Evolutionary conservation across 2,329 filamentous ascomycete species (phyloP).

Genomic region (Gnomoniopsis sp.): DNA sequence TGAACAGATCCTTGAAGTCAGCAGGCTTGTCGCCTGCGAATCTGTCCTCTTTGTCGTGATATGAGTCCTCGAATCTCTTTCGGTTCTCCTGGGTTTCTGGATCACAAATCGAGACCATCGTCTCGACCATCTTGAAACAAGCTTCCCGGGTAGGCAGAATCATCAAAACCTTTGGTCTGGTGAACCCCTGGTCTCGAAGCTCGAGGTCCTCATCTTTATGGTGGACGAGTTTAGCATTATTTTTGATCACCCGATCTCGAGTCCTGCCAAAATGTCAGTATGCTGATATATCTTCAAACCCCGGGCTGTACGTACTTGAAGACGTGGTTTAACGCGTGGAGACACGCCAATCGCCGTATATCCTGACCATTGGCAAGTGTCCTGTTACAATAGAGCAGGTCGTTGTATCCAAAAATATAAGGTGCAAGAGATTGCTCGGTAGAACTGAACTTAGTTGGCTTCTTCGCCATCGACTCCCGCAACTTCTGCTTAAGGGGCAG

Average conservation of each 20-base stretch:
- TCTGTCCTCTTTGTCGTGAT: conserved; percentile 64
- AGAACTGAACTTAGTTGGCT: conserved; percentile 55
- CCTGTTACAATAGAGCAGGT: conserved; percentile 73
- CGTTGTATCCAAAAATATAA: conserved; percentile 76
- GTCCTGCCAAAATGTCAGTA: conserved; percentile 47
- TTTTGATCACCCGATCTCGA: conserved; percentile 86
- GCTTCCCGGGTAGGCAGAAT: conserved; percentile 85
- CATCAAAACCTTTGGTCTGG: conserved; percentile 87
- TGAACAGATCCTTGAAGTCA: conserved; percentile 86
- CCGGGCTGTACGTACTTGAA: conserved; percentile 61
- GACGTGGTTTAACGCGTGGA: conserved; percentile 89
- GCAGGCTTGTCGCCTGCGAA: conserved; percentile 73
- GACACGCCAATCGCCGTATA: conserved; percentile 68
- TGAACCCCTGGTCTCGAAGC: conserved; percentile 90
- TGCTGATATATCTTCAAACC: no score
- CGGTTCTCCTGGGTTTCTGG: conserved; percentile 94
- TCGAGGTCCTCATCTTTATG: conserved; percentile 66
- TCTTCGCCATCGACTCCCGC: conserved; percentile 47
- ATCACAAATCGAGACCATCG: conserved; percentile 70
- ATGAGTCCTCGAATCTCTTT: conserved; percentile 85
- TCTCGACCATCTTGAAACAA: conserved; percentile 73
- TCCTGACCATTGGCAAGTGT: conserved; percentile 64
- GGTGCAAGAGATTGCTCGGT: conserved; percentile 65
- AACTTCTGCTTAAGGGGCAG: conserved; percentile 71
- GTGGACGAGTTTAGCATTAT: conserved; percentile 75